Evolutionary conservation across 352 stramenopile genomes (phyloP), one percentile per base, ranked within the genome.

Genomic region (Globisporangium paroecandrum): DNA sequence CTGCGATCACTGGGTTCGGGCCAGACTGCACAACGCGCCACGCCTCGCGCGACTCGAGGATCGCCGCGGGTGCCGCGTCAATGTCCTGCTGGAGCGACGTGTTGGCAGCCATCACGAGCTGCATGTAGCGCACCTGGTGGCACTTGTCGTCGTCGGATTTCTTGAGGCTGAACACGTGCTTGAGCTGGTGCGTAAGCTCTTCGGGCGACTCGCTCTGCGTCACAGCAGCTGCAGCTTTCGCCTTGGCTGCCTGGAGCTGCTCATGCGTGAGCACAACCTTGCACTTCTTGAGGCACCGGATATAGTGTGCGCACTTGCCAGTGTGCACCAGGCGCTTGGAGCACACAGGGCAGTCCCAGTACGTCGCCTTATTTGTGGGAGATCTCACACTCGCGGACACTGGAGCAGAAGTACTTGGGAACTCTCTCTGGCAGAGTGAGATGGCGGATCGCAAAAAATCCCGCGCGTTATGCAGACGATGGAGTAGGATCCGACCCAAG

Each of bases 301-400:
- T 47, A 10, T 46, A 20, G 29, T 70, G 65, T 8, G 65, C 65
- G 49, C 57, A 46, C 22, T 70, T 64, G 12, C 57, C 65, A 10
- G 65, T 61, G 24, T 57, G 34, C 0, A 70, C 27, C 24, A 70
- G 58, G 1, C 58, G 47, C 47, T 62, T 70, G 15, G 43, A 22
- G 36, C 65, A 70, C 20, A 70, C 46, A 4, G 65, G 57, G 2
- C 65, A 70, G 46, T 64, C 58, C 65, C 65, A 70, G 51, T 70
- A 70, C 38, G 38, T 62, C 6, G 25, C 12, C n/a, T 47, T 47
- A 46, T 0, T 2, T 13, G 24, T 15, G 10, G 27, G 18, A 25
- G 54, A 59, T 1, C 20, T 47, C 13, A 6, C 38, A 20, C 38
- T 47, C 38, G 3, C 12, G 25, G 36, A 22, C 24, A 15, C 20